Evolutionary conservation across 805 yeast species (phyloP).

Genomic region (Pichia rugopelliculosa): DNA sequence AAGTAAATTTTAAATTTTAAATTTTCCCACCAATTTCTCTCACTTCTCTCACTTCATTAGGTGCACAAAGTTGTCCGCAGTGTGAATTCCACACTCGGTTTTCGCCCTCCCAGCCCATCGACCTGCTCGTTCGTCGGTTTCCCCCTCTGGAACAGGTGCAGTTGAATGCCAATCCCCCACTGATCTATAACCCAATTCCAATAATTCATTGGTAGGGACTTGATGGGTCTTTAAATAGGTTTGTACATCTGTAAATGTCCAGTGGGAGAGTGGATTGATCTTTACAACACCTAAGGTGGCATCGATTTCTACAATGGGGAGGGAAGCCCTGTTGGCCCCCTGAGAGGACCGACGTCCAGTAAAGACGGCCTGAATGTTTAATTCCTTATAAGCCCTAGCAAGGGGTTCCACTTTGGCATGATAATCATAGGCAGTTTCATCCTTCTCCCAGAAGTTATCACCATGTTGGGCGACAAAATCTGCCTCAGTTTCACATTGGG

Average conservation of each 20-base stretch:
- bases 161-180: conserved; percentile 96
- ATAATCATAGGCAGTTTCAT: conserved; percentile 77
- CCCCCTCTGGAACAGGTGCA: conserved; percentile 80
- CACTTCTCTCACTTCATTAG: too few species aligned
- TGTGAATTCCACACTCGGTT: conserved; percentile 95
- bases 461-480: conserved; percentile 71
- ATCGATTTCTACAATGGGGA: conserved; percentile 75
- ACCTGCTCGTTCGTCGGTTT: conserved; percentile 86
- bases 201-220: conserved; percentile 80
- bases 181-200: conserved; percentile 83
- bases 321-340: conserved; percentile 70
- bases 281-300: conserved; percentile 63
- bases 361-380: conserved; percentile 73
- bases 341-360: conserved; percentile 90
- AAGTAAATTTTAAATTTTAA: too few species aligned
- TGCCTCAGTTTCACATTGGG: conserved; percentile 42
- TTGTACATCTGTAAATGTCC: conserved; percentile 72
- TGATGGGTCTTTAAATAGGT: conserved; percentile 57
- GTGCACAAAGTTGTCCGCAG: conserved; percentile 65
- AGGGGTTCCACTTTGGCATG: conserved; percentile 91
- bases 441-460: conserved; percentile 71
- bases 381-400: conserved; percentile 69
- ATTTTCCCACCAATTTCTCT: too few species aligned
- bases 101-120: conserved; percentile 91
- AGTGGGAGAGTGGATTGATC: conserved; percentile 80